Base-by-base conservation (phyloP, 352 stramenopile species). In the Phytopythium litorale region DNA sequence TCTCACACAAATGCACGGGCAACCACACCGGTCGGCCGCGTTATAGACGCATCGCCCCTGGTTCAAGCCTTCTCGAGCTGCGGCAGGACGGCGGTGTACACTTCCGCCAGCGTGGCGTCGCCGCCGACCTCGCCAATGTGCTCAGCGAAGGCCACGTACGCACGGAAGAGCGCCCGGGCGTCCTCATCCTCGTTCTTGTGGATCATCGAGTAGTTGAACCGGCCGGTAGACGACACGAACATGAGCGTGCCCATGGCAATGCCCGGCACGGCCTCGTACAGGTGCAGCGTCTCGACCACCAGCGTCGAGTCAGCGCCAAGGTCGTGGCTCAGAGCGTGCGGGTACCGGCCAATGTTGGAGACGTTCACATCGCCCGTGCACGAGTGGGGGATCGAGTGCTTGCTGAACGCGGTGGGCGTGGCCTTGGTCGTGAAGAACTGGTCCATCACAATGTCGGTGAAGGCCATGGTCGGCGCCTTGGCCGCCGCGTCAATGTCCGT, bases 151-250 rank as follows among this genome's bases (percentile, higher is more conserved):
- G 82, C 70, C 15, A 88, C 76, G 55, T 86, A 85, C 45, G 75
- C 81, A 30, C 79, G 62, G 60, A 90, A 90, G 4, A 88, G 64
- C 21, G 70, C 58, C 7, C 70, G 23, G 3, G 69, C 73, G 0
- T 64, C 63, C 0, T 68, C 63, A 19, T 68, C 51, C 55, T 81
- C 64, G 50, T 79, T 58, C 62, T 88, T 88, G 74, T 78, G 62
- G 49, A 86, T 76, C 76, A 86, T 84, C 45, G 78, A 76, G 58
- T 88, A 88, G 64, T 85, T 79, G 61, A 88, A 85, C n/a, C 53
- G 66, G 49, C 68, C 70, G 25, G 78, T 70, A 7, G 66, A 73
- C 25, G 73, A 75, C 40, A 81, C 58, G 57, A 79, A 82, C 32
- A 84, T 60, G 53, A 81, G 72, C 15, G 70, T 72, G 1, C 70